Conservation (phyloP, 2,329 filamentous ascomycete species). For the Exophiala viscosa region DNA sequence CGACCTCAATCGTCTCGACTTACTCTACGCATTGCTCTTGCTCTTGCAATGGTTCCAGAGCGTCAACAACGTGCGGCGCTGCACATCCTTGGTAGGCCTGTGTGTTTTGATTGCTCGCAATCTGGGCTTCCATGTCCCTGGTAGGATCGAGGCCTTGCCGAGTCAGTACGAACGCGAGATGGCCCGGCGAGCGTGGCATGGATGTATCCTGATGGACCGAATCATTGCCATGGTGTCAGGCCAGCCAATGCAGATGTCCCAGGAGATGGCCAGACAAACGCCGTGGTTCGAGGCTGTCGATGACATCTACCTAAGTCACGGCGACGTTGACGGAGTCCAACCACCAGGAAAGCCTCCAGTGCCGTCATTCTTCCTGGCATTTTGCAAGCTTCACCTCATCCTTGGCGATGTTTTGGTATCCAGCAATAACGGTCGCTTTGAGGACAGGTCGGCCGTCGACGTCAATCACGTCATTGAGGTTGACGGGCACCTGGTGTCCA, state of each 20-base stretch:
- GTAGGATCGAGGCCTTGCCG: background rate
- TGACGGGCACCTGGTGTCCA: background rate
- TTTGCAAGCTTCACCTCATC: background rate
- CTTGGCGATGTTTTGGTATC: background rate
- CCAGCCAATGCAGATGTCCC: slow-evolving; percentile 36
- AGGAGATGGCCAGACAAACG: slow-evolving; percentile 19
- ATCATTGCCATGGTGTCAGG: slow-evolving; percentile 38
- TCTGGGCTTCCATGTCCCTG: background rate
- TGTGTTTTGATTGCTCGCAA: background rate
- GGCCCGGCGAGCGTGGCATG: slow-evolving; percentile 31
- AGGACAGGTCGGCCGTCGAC: background rate
- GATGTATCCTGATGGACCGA: slow-evolving; percentile 36
- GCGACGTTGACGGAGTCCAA: background rate
- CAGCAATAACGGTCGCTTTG: background rate
- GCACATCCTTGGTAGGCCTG: slow-evolving; percentile 29
- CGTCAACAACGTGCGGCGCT: slow-evolving; percentile 46
- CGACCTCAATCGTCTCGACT: slow-evolving; percentile 28
- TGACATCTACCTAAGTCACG: background rate
- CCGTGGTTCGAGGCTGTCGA: background rate
- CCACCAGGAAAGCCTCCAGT: background rate
- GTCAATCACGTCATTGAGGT: background rate
- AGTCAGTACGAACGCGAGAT: slow-evolving; percentile 31
- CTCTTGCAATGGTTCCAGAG: slow-evolving; percentile 45
- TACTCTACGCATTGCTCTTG: background rate
- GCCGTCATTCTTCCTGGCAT: background rate